These are phyloP conservation scores for Lasiodiplodia gonubiensis DNA, from an alignment of 2,329 filamentous ascomycete species.

Conservation along the genomic window DNA sequence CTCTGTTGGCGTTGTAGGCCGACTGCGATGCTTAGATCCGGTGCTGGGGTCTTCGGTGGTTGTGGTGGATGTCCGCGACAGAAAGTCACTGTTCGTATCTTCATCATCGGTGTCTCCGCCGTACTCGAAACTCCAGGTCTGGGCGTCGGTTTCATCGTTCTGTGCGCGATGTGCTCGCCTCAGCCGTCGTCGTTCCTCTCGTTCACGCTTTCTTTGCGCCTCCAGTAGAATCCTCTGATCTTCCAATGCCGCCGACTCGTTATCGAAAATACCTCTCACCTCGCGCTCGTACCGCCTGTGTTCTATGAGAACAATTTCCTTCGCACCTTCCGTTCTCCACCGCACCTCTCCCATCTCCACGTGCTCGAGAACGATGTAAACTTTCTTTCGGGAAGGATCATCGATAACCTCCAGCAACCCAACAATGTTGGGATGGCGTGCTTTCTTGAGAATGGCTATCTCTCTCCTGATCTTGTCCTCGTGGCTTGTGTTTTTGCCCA, in stretches of 20 bases:
- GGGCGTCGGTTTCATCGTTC: conserved; percentile 52
- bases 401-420: conserved; percentile 96
- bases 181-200: conserved; percentile 47
- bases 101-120: conserved; percentile 67
- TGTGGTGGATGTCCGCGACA: conserved; percentile 45
- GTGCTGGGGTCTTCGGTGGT: conserved; percentile 31
- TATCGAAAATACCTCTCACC: conserved; percentile 55
- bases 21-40: conserved; percentile 11
- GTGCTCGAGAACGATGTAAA: conserved; percentile 96
- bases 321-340: conserved; percentile 88
- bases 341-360: conserved; percentile 92
- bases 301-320: conserved; percentile 82
- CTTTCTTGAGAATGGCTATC: conserved; percentile 98
- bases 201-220: conserved; percentile 63
- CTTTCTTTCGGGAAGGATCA: conserved; percentile 93
- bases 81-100: conserved; percentile 42
- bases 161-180: conserved; percentile 44
- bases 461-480: conserved; percentile 90
- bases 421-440: conserved; percentile 95
- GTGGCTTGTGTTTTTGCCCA: conserved; percentile 75
- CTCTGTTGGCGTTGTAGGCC: conserved; percentile 18
- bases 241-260: conserved; percentile 50
- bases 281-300: conserved; percentile 79
- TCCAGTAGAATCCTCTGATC: conserved; percentile 52
- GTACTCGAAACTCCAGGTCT: conserved; percentile 85